Percentiles rank a stretch among this genome's conserved stretches.
These are phyloP conservation scores for Hypoxylon fragiforme DNA, from an alignment of 495 filamentous ascomycete genomes.

Conservation along the genomic window DNA sequence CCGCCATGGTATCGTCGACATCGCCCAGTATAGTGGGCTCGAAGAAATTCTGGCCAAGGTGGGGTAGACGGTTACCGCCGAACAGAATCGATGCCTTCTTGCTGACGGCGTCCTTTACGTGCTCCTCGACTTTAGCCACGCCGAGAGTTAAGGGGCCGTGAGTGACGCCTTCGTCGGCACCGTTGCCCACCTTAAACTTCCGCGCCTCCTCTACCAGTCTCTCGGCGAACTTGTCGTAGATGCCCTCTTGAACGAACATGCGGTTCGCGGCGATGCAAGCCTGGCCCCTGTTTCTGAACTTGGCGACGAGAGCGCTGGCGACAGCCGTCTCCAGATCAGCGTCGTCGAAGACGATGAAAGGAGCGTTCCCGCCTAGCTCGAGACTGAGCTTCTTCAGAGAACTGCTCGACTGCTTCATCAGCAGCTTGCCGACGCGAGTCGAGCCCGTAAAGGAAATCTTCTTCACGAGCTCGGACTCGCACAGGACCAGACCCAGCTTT, in stretches of 20 bases:
- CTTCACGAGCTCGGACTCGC: constrained; percentile 44
- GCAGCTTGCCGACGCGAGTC: constrained; percentile 47
- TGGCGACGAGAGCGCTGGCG: constrained; percentile 62
- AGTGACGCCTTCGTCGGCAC: constrained; percentile 58
- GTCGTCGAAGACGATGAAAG: constrained; percentile 66
- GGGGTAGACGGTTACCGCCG: constrained; percentile 2
- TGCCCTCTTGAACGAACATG: constrained; percentile 57
- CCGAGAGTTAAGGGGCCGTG: constrained; percentile 61
- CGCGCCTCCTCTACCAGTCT: constrained; percentile 52
- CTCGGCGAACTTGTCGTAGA: constrained; percentile 62
- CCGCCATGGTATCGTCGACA: constrained; percentile 41
- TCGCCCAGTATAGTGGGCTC: constrained; percentile 54
- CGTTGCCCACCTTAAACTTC: constrained; percentile 55
- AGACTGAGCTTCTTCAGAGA: constrained; percentile 70
- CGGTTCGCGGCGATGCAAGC: constrained; percentile 55
- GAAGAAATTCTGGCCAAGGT: constrained; percentile 53
- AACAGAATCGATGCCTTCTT: background rate
- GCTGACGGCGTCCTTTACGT: constrained; percentile 44
- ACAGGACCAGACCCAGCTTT: constrained; percentile 41
- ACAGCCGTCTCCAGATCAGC: constrained; percentile 70
- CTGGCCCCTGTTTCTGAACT: constrained; percentile 57
- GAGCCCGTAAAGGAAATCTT: constrained; percentile 52
- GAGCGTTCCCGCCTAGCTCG: constrained; percentile 76
- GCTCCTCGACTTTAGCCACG: constrained; percentile 65
- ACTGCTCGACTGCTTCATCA: constrained; percentile 43